phyloP scores from a whole-genome alignment of 306 rosid genomes.

The Malus sylvestris region DNA sequence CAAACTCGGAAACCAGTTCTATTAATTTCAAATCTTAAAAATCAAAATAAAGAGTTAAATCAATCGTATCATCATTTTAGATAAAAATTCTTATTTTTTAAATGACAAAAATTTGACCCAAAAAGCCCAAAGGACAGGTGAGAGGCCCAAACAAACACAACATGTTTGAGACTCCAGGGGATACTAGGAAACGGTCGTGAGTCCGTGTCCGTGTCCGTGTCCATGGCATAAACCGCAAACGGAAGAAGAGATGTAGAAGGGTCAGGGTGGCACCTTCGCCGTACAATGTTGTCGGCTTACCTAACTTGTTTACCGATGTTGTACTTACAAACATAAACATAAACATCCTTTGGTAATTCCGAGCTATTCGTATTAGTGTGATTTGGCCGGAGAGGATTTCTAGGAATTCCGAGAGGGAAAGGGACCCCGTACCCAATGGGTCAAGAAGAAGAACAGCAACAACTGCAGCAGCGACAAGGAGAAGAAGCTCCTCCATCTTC shows the following conservation, averaged over 20 bases:
- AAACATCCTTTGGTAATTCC: background rate
- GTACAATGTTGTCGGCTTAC: background rate
- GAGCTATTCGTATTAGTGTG: background rate
- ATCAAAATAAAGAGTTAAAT: too few relatives aligned
- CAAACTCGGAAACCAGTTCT: accelerated
- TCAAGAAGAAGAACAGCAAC: background rate
- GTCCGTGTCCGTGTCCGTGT: too few relatives aligned
- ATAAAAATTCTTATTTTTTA: background rate
- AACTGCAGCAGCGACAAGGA: background rate
- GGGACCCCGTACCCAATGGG: background rate
- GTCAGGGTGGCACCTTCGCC: background rate
- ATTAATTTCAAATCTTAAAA: too few relatives aligned
- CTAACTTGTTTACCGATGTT: background rate
- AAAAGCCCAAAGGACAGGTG: background rate
- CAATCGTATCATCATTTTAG: too few relatives aligned
- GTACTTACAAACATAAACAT: background rate
- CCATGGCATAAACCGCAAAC: background rate
- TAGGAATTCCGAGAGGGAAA: background rate
- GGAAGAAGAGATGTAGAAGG: background rate
- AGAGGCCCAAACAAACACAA: background rate
- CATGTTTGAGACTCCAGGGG: background rate
- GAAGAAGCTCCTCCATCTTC: conserved; percentile 20
- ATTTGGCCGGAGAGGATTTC: background rate
- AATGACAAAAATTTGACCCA: background rate
- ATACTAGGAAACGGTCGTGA: background rate